Conservation (phyloP, 495 filamentous ascomycete species). For the Aspergillus bridgeri region DNA sequence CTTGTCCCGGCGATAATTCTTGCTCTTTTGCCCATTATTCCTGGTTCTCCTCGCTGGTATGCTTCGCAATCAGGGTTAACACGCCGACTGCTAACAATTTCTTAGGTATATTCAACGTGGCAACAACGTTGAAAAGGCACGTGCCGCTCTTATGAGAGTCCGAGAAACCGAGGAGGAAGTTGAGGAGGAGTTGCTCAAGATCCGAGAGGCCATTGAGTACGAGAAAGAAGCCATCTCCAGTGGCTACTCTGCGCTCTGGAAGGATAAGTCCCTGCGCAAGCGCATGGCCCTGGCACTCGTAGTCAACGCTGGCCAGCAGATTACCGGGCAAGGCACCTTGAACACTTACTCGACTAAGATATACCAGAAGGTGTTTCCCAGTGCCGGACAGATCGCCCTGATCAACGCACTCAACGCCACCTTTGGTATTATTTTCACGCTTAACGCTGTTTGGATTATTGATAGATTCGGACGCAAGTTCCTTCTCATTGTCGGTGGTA, state of each 20-base stretch:
- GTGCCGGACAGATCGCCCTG: conserved; percentile 52
- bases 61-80: background rate
- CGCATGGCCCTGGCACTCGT: conserved; percentile 51
- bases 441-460: conserved; percentile 66
- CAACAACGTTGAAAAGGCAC: conserved; percentile 53
- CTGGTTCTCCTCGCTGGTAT: conserved; percentile 57
- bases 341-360: conserved; percentile 63
- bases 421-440: conserved; percentile 62
- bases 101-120: conserved; percentile 48
- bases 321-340: conserved; percentile 59
- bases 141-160: conserved; percentile 44
- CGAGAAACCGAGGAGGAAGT: conserved; percentile 58
- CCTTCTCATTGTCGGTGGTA: conserved; percentile 63
- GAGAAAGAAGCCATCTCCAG: conserved; percentile 59
- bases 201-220: conserved; percentile 59
- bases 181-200: conserved; percentile 53
- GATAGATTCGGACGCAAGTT: conserved; percentile 68
- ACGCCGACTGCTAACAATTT: conserved; percentile 4
- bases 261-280: conserved; percentile 58
- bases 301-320: conserved; percentile 59
- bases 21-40: conserved; percentile 50
- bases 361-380: conserved; percentile 60
- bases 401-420: conserved; percentile 71
- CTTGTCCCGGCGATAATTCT: conserved; percentile 54
- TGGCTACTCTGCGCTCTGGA: conserved; percentile 55